Conservation (phyloP, 108 stramenopile genomes). For the Nitzschia palea region DNA sequence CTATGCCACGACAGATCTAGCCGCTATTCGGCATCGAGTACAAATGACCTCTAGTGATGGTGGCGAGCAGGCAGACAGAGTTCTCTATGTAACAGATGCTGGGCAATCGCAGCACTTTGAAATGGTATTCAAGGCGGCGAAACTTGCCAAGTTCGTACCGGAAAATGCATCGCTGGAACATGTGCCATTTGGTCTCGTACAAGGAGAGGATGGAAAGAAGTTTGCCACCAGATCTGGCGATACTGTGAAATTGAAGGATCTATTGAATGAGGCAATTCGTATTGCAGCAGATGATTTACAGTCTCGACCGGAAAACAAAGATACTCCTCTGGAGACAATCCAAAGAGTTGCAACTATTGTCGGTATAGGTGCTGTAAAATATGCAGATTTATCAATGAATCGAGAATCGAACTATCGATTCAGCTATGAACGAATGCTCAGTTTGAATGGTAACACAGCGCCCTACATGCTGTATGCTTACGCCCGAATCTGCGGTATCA, state of each 20-base stretch:
- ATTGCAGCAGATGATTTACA: conserved; percentile 82
- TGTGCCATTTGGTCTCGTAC: conserved; percentile 98
- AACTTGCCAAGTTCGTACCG: conserved; percentile 73
- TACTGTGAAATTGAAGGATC: conserved; percentile 96
- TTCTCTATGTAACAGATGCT: conserved; percentile 95
- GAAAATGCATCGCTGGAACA: conserved; percentile 82
- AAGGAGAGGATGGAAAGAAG: conserved; percentile 98
- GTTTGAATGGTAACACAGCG: conserved; percentile 98
- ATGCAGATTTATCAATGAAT: conserved; percentile 97
- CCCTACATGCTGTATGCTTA: conserved; percentile 99
- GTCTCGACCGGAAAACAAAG: conserved; percentile 50
- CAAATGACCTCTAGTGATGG: conserved; percentile 44
- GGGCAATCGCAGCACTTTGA: conserved; percentile 96
- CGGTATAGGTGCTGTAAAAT: conserved; percentile 98
- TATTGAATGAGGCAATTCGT: conserved; percentile 92
- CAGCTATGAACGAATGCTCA: conserved; percentile 97
- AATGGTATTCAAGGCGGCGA: conserved; percentile 92
- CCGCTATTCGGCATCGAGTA: conserved; percentile 93
- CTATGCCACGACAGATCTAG: conserved; percentile 98
- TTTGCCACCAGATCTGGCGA: conserved; percentile 97
- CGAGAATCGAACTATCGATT: conserved; percentile 97
- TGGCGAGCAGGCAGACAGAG: conserved; percentile 83
- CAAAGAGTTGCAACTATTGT: conserved; percentile 77
- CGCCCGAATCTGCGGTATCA: conserved; percentile 93
- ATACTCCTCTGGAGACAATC: conserved; percentile 46